phyloP scores from a whole-genome alignment of 2,329 filamentous ascomycete genomes.

The Fusarium lyarnte region DNA sequence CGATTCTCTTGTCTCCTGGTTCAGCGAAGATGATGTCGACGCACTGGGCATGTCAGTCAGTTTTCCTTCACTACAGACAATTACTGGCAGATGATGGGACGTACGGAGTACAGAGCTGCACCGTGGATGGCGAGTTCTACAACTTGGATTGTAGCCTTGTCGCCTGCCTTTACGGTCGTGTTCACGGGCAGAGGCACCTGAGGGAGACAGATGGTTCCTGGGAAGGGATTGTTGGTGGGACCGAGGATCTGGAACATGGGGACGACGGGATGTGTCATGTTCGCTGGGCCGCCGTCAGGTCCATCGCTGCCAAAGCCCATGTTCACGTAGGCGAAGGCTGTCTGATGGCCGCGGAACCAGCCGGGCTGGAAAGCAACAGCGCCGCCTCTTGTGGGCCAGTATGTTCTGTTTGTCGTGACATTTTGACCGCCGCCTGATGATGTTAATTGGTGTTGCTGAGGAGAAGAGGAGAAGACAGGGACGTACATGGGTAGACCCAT shows the following conservation, averaged over 20 bases:
- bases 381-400: slow-evolving; percentile 89
- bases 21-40: slow-evolving; percentile 94
- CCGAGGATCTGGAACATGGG: slow-evolving; percentile 84
- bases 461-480: not conserved
- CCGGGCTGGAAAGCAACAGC: slow-evolving; percentile 92
- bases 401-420: slow-evolving; percentile 83
- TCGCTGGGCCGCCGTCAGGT: slow-evolving; percentile 72
- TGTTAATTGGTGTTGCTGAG: slow-evolving; percentile 13
- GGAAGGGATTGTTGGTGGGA: slow-evolving; percentile 84
- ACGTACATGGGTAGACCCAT: slow-evolving; percentile 94
- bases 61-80: too few relatives aligned
- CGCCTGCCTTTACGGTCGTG: slow-evolving; percentile 77
- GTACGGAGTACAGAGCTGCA: slow-evolving; percentile 81
- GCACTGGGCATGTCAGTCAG: slow-evolving; percentile 66
- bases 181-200: slow-evolving; percentile 85
- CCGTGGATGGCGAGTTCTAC: slow-evolving; percentile 87
- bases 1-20: slow-evolving; percentile 72
- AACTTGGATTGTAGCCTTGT: slow-evolving; percentile 89
- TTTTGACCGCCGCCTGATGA: slow-evolving; percentile 81
- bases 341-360: slow-evolving; percentile 91
- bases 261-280: slow-evolving; percentile 89
- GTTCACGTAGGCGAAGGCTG: slow-evolving; percentile 89
- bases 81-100: slow-evolving; percentile 40
- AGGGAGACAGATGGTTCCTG: slow-evolving; percentile 87
- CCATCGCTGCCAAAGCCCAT: slow-evolving; percentile 81